These are phyloP conservation scores for Cyclotella atomus DNA, from an alignment of 108 stramenopile species.

Conservation along the genomic window DNA sequence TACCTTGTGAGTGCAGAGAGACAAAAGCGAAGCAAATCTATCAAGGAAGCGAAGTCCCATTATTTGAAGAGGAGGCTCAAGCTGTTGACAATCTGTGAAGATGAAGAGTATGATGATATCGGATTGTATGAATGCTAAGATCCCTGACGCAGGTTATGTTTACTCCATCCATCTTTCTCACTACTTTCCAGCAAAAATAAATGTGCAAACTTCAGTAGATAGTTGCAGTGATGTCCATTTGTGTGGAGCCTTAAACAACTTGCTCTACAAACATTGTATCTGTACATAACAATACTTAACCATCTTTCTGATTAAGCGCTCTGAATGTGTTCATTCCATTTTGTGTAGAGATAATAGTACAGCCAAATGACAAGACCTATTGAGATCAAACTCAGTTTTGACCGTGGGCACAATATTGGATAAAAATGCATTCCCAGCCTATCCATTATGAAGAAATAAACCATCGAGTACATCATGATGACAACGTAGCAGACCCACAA, in stretches of 20 bases:
- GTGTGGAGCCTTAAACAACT: too few species aligned
- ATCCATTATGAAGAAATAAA: constrained; percentile 79
- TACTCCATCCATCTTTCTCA: not conserved
- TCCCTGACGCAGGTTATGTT: not conserved
- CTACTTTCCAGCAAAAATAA: too few species aligned
- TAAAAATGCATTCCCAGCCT: constrained; percentile 84
- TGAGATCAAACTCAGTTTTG: constrained; percentile 40
- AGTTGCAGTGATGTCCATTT: too few species aligned
- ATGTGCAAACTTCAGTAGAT: too few species aligned
- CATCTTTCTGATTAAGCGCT: not conserved
- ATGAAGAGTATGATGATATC: constrained; percentile 8
- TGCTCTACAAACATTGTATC: too few species aligned
- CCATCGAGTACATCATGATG: constrained; percentile 53
- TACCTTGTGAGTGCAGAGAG: too few species aligned
- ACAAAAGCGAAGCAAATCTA: too few species aligned
- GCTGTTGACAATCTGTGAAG: constrained; percentile 20
- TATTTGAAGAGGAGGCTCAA: constrained; percentile 1
- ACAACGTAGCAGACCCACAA: constrained; percentile 55
- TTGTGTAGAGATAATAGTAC: constrained; percentile 40
- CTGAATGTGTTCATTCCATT: constrained; percentile 30
- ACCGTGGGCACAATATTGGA: constrained; percentile 78
- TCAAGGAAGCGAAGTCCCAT: too few species aligned
- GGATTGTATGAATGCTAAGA: constrained; percentile 5
- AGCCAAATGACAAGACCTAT: constrained; percentile 35
- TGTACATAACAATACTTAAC: not conserved